These are phyloP conservation scores for Pleurotus tuber-regium DNA, from an alignment of 768 basidiomycete species.

Conservation along the genomic window DNA sequence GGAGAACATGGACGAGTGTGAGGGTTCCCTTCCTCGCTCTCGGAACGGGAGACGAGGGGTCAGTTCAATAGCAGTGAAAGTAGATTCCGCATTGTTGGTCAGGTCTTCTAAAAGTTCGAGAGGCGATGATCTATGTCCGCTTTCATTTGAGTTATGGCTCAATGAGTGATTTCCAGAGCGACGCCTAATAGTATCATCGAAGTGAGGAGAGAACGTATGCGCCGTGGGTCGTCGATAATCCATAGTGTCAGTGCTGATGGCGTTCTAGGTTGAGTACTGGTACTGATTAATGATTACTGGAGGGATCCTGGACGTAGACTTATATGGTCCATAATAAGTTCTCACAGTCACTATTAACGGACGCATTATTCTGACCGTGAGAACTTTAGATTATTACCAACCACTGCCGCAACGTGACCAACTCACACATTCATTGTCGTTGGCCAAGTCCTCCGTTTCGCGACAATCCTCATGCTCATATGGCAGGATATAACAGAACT, in stretches of 20 bases:
- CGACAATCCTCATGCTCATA: constrained; percentile 27
- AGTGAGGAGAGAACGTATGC: neutral
- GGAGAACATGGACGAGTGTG: constrained; percentile 9
- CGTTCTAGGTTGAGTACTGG: too few species aligned
- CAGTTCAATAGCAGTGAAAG: neutral
- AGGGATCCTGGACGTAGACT: too few species aligned
- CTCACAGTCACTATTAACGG: neutral
- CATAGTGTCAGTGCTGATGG: neutral
- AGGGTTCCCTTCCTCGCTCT: neutral
- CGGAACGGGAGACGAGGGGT: neutral
- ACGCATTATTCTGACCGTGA: neutral
- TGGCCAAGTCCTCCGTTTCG: neutral
- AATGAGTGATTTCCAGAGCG: neutral
- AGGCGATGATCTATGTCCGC: neutral
- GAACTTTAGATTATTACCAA: neutral
- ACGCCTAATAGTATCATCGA: neutral
- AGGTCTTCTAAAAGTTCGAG: neutral
- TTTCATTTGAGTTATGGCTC: neutral
- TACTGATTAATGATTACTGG: too few species aligned
- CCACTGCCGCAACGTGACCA: neutral
- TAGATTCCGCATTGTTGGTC: neutral
- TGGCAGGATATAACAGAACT: constrained; percentile 75
- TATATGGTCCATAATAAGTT: too few species aligned
- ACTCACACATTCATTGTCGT: neutral
- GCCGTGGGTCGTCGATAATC: neutral